phyloP scores from a whole-genome alignment of 352 stramenopile genomes.

The Phytophthora europaea region DNA sequence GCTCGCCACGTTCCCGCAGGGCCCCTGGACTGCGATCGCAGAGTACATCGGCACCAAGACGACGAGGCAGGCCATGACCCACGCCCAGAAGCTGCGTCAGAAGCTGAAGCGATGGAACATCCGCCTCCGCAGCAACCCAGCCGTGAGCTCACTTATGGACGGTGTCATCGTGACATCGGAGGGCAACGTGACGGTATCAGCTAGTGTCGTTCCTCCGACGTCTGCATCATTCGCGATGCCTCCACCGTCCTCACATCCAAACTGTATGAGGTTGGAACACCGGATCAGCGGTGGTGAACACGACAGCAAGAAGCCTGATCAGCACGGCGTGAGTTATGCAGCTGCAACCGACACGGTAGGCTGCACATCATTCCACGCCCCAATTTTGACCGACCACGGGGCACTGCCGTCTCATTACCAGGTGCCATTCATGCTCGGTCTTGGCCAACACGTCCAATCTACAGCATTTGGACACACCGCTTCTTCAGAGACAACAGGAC shows the following conservation, averaged over 20 bases:
- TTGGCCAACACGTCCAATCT: background rate
- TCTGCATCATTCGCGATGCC: background rate
- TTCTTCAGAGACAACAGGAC: background rate
- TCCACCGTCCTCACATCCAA: background rate
- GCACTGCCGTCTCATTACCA: background rate
- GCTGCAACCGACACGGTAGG: background rate
- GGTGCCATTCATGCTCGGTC: conserved; percentile 8
- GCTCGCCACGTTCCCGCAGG: conserved; percentile 52
- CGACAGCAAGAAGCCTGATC: conserved; percentile 4
- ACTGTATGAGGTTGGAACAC: background rate
- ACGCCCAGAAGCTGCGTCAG: conserved; percentile 67
- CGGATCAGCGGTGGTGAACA: background rate
- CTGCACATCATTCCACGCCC: background rate
- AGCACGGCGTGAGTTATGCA: background rate
- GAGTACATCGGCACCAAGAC: conserved; percentile 64
- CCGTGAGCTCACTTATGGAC: conserved; percentile 39
- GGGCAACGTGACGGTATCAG: conserved; percentile 11
- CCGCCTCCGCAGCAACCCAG: conserved; percentile 40
- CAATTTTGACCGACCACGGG: background rate
- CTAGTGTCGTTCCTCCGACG: conserved; percentile 6
- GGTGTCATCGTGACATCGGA: conserved; percentile 17
- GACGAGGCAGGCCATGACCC: conserved; percentile 66
- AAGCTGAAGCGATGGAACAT: conserved; percentile 55
- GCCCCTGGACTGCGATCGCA: conserved; percentile 61
- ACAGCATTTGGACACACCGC: background rate